Evolutionary conservation across 169 alveolate species (phyloP).

Genomic region (Eimeria necatrix): DNA sequence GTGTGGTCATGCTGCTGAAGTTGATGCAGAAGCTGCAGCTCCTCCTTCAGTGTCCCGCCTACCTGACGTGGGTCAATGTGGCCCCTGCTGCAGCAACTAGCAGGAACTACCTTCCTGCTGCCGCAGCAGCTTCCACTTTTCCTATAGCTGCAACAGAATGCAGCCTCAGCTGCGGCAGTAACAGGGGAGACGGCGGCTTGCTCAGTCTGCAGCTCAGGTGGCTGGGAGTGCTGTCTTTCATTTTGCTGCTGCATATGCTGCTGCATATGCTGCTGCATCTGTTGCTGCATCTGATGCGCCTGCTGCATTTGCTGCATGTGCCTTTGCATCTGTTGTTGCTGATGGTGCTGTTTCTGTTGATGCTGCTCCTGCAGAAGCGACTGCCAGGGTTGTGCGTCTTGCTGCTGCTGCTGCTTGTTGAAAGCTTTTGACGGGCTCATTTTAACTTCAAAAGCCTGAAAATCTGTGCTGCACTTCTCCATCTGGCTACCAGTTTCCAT

Average conservation of each 20-base stretch:
- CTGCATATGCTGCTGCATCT: neutral
- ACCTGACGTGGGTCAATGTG: neutral
- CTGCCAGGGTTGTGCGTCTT: neutral
- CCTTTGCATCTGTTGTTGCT: neutral
- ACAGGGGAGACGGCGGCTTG: neutral
- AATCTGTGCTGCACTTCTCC: neutral
- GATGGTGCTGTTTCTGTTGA: neutral
- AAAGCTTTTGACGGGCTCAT: no score
- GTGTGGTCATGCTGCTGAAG: neutral
- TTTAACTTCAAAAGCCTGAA: no score
- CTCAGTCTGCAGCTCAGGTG: slow-evolving; percentile 5
- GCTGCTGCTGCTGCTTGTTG: neutral
- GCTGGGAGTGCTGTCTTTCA: neutral
- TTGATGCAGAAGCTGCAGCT: slow-evolving; percentile 23
- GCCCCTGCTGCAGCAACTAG: slow-evolving; percentile 15
- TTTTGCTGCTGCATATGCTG: neutral
- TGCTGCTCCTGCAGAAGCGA: neutral
- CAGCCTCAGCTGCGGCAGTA: neutral
- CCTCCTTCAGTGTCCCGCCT: neutral
- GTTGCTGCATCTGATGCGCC: neutral
- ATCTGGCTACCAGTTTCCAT: neutral
- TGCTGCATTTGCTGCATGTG: neutral
- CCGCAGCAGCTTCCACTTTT: neutral
- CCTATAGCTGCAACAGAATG: neutral
- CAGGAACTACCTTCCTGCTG: neutral